A percentile compares a stretch with the other conserved stretches of the same genome.
phyloP scores from a whole-genome alignment of 257 asterid genomes.

The Cynanchum wilfordii region DNA sequence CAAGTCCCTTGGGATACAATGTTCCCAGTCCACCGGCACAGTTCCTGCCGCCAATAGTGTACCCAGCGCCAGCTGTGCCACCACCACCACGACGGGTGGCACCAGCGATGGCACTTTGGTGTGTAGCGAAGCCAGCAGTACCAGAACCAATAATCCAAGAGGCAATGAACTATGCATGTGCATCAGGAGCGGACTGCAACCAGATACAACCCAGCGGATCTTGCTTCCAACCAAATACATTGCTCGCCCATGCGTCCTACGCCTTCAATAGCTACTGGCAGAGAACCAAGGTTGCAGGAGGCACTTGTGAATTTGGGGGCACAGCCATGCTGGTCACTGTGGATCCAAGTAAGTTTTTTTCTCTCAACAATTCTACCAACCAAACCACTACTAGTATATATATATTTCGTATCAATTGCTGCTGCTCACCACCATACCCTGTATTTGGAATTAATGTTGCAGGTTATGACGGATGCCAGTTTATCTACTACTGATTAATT shows the following conservation, averaged over 20 bases:
- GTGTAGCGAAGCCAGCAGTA: conserved; percentile 92
- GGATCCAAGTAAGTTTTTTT: conserved; percentile 68
- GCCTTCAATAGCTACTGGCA: conserved; percentile 96
- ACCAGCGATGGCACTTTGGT: conserved; percentile 58
- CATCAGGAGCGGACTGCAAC: conserved; percentile 78
- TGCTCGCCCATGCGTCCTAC: conserved; percentile 83
- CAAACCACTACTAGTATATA: no score
- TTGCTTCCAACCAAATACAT: conserved; percentile 70
- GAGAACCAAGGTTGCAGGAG: conserved; percentile 65
- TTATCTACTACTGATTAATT: conserved; percentile 38
- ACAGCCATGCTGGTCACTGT: conserved; percentile 80
- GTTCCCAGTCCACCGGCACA: conserved; percentile 30
- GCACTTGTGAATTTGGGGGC: conserved; percentile 90
- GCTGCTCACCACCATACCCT: no score
- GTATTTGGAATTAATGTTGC: conserved; percentile 8
- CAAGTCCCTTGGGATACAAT: conserved; percentile 28
- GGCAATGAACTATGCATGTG: conserved; percentile 94
- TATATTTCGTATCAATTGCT: no score
- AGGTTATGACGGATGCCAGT: conserved; percentile 83
- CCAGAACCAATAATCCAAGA: conserved; percentile 88
- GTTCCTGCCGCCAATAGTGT: conserved; percentile 77
- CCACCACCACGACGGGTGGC: conserved; percentile 56
- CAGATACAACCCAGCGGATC: conserved; percentile 66
- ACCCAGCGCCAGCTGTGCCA: conserved; percentile 75
- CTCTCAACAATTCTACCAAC: no score